Conservation (phyloP, 192 early-diverging fungal species). For the Umbelopsis sp. region DNA sequence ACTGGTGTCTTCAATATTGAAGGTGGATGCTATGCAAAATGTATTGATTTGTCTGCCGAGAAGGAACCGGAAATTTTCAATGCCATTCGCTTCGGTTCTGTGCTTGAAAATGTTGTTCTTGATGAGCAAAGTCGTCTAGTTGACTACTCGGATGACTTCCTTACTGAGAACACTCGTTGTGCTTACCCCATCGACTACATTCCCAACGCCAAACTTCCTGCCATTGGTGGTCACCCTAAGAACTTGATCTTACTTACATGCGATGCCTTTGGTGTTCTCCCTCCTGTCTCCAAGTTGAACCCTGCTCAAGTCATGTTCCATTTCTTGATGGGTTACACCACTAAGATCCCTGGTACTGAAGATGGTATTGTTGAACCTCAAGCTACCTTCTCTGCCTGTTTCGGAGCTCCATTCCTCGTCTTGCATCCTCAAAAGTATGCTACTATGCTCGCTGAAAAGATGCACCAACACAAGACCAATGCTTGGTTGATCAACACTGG, state of each 20-base stretch:
- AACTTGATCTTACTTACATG: slow-evolving; percentile 97
- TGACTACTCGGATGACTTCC: slow-evolving; percentile 75
- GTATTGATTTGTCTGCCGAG: slow-evolving; percentile 90
- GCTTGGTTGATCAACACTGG: slow-evolving; percentile 98
- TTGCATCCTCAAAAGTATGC: slow-evolving; percentile 97
- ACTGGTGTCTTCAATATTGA: slow-evolving; percentile 98
- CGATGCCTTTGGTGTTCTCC: slow-evolving; percentile 96
- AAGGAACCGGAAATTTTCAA: slow-evolving; percentile 99
- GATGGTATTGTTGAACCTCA: slow-evolving; percentile 90
- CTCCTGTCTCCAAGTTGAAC: slow-evolving; percentile 87
- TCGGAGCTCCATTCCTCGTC: slow-evolving; percentile 96
- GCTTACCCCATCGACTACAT: slow-evolving; percentile 96
- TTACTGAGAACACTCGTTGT: slow-evolving; percentile 97
- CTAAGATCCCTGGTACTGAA: slow-evolving; percentile 98
- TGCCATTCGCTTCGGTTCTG: slow-evolving; percentile 91
- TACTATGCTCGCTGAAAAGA: slow-evolving; percentile 95
- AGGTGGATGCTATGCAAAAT: slow-evolving; percentile 99
- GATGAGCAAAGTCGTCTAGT: slow-evolving; percentile 73
- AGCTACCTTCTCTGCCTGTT: slow-evolving; percentile 94
- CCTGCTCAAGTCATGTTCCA: slow-evolving; percentile 94
- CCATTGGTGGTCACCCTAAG: slow-evolving; percentile 85
- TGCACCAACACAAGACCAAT: slow-evolving; percentile 78
- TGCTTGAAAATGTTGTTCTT: slow-evolving; percentile 93
- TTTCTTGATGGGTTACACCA: slow-evolving; percentile 97
- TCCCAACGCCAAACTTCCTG: slow-evolving; percentile 93